These are phyloP conservation scores for Piper betle DNA, from an alignment of 164 flowering plant genomes.

Conservation along the genomic window DNA sequence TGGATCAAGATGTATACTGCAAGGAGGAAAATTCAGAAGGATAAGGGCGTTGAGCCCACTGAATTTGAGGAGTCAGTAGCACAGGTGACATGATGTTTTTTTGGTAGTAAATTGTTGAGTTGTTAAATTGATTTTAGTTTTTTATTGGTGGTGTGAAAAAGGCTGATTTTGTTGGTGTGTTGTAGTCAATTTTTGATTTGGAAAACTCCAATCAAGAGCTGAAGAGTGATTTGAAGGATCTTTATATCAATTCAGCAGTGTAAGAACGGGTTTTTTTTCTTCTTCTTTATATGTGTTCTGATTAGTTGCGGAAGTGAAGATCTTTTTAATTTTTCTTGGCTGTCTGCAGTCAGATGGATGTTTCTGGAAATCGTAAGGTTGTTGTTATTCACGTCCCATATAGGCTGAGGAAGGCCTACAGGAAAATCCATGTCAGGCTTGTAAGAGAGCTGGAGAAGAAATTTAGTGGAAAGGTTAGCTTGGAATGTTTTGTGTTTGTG, in stretches of 20 bases:
- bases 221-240: constrained; percentile 68
- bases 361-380: constrained; percentile 63
- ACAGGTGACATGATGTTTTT: no score
- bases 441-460: constrained; percentile 93
- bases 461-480: constrained; percentile 77
- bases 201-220: constrained; percentile 61
- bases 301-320: background rate
- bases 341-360: constrained; percentile 71
- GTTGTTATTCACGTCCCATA: constrained; percentile 76
- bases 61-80: constrained; percentile 64
- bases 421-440: constrained; percentile 73
- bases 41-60: constrained; percentile 48
- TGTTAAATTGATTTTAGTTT: background rate
- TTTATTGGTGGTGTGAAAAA: background rate
- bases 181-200: constrained; percentile 62
- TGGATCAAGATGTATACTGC: constrained; percentile 40
- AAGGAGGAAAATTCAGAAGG: constrained; percentile 49
- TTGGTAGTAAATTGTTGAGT: background rate
- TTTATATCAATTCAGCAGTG: constrained; percentile 61
- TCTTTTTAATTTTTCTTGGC: background rate
- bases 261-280: constrained; percentile 19
- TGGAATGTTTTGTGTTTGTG: background rate
- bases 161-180: background rate
- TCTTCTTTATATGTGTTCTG: background rate
- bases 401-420: constrained; percentile 69